Evolutionary conservation across 495 filamentous ascomycete species (phyloP).

Genomic region (Sordaria brevicollis): DNA sequence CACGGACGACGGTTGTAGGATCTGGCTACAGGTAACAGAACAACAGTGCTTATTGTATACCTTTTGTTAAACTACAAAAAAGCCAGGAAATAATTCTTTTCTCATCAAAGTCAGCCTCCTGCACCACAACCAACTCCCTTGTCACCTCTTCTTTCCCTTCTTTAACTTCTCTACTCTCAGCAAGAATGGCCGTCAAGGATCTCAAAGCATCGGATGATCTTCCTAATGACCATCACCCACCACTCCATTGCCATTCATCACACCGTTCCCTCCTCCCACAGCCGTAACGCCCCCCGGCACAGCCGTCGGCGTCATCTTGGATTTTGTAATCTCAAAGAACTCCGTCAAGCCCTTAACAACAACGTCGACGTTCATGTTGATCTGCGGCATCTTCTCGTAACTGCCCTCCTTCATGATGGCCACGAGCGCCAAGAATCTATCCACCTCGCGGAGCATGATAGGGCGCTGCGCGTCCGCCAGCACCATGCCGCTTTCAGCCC

Average conservation of each 20-base stretch:
- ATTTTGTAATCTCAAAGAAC: conserved; percentile 48
- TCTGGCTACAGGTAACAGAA: no score
- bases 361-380: conserved; percentile 47
- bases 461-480: conserved; percentile 66
- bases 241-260: background rate
- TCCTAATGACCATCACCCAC: background rate
- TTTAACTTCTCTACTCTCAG: background rate
- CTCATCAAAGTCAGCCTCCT: no score
- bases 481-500: conserved; percentile 71
- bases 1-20: no score
- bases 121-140: no score
- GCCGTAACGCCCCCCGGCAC: background rate
- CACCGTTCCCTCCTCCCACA: background rate
- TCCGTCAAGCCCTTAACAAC: conserved; percentile 44
- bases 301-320: conserved; percentile 15
- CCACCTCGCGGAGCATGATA: conserved; percentile 83
- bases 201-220: background rate
- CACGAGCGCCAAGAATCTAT: conserved; percentile 72
- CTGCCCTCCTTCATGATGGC: conserved; percentile 62
- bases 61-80: no score
- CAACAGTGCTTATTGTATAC: no score
- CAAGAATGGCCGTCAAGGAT: background rate
- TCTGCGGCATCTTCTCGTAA: conserved; percentile 48
- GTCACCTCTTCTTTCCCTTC: background rate
- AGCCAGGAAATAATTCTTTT: no score